Base-by-base conservation (phyloP, 805 yeast species). In the Yamadazyma nakazawae region DNA sequence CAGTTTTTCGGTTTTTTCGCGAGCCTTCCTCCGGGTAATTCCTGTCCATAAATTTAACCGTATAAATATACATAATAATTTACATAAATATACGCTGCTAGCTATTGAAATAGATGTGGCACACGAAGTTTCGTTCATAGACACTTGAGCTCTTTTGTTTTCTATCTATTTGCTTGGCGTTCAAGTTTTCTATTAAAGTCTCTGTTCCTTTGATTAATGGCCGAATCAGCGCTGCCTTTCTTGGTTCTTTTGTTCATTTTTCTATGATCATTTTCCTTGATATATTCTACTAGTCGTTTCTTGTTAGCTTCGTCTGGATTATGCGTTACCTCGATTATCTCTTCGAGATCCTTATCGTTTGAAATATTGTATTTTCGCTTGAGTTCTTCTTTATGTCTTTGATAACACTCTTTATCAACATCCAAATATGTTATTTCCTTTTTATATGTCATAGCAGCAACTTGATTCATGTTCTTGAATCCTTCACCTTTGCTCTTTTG, bases 131-230 rank as follows among this genome's bases (percentile, higher is more conserved):
- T 21, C 24, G 24, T 21, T 3, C 11, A 9, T 5, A 5, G 11
- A 28, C 4, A 28, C n/a, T 3, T 9, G 9, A 11, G 9, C n/a
- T 28, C n/a, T 13, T 28, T 28, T 5, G n/a, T 9, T 28, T 28
- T 13, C n/a, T n/a, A 34, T 16, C 46, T 28, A 26, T 49, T 76
- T 54, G 19, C 12, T 17, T 80, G 80, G 28, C 90, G 68, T 38
- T 77, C 63, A 52, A 87, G 66, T 57, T 87, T 86, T 59, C 76
- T 78, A 64, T 86, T 87, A 64, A 86, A 87, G 54, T 84, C 83
- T 58, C 75, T 78, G 68, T 87, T 87, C 62, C 82, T 83, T 52
- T 82, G 88, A 59, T 84, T 86, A 58, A 87, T 79, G 61, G 67
- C 76, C 25, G 76, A 68, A 4, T 60, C 67, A 4, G 61, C 28